Conservation (phyloP, 306 rosid genomes). For the Cicer cuneatum region DNA sequence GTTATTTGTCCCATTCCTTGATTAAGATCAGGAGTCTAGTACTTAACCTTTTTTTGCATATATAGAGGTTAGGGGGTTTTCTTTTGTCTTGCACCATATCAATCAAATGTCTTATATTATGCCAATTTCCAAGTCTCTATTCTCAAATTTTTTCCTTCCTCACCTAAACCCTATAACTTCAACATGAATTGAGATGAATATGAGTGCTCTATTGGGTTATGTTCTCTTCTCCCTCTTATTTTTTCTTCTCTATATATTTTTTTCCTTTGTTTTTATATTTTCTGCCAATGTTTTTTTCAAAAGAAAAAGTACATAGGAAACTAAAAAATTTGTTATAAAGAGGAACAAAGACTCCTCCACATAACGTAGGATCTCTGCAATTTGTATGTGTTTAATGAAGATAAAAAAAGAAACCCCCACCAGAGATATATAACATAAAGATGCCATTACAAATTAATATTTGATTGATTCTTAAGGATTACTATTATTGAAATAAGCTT, state of each 20-base stretch:
- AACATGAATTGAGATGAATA: neutral
- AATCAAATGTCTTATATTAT: neutral
- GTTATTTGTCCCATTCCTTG: too few relatives aligned
- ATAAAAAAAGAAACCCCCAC: neutral
- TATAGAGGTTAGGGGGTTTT: neutral
- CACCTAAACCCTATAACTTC: neutral
- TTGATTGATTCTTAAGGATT: too few relatives aligned
- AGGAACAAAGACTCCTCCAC: neutral
- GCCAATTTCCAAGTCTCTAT: too few relatives aligned
- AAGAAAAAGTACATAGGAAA: neutral
- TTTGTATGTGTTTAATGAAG: neutral
- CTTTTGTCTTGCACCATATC: neutral
- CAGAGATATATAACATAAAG: neutral
- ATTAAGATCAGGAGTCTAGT: slow-evolving; percentile 3
- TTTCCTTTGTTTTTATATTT: neutral
- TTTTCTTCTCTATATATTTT: neutral
- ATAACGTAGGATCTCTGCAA: neutral
- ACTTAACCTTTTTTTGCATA: neutral
- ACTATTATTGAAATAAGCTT: too few relatives aligned
- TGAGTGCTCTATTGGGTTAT: neutral
- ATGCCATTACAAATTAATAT: slow-evolving; percentile 16
- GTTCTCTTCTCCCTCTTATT: neutral
- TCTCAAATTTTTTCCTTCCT: neutral
- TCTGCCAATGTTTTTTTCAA: neutral
- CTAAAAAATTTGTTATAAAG: neutral